Evolutionary conservation across 306 rosid species (phyloP), one percentile per base, ranked within the genome.

Genomic region (Mucuna pruriens): DNA sequence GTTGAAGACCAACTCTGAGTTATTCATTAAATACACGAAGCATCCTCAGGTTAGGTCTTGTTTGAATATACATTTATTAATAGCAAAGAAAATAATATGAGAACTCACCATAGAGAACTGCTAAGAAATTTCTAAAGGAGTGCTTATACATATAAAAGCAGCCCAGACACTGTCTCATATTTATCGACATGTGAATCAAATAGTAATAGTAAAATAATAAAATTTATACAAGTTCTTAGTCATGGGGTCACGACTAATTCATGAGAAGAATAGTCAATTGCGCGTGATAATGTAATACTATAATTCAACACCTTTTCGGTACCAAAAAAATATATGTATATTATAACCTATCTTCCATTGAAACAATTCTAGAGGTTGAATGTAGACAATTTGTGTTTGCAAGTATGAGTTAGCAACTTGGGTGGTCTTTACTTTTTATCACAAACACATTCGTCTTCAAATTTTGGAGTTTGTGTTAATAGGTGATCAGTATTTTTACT

Each of bases 221-320:
- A 48, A 6, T 71, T 15, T 39, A n/a, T 13, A 19, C 52, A 74
- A 5, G 19, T 2, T 5, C 13, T 12, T 54, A 12, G 68, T 57
- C 55, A 39, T 2, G 65, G 9, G 7, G 68, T 57, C 55, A 39
- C 3, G 65, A 7, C 57, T 25, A 9, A 26, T 26, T 25, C 25
- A n/a, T 5, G 45, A 15, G 7, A 7, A 26, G 13, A 42, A 60
- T 60, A 45, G 72, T 62, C 80, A 76, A 76, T 31, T 45, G 31
- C 80, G 72, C 80, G 72, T 62, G 72, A 76, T 13, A 76, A 45
- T 58, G 60, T 75, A 22, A 23, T 40, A 40, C n/a, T 58, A 75
- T 75, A 39, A 23, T 40, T 23, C n/a, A n/a, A n/a, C n/a, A n/a
- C n/a, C n/a, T n/a, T n/a, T n/a, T n/a, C n/a, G n/a, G n/a, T n/a